Evolutionary conservation across 2,329 filamentous ascomycete species (phyloP).

Genomic region (Sordariomycetes sp.): DNA sequence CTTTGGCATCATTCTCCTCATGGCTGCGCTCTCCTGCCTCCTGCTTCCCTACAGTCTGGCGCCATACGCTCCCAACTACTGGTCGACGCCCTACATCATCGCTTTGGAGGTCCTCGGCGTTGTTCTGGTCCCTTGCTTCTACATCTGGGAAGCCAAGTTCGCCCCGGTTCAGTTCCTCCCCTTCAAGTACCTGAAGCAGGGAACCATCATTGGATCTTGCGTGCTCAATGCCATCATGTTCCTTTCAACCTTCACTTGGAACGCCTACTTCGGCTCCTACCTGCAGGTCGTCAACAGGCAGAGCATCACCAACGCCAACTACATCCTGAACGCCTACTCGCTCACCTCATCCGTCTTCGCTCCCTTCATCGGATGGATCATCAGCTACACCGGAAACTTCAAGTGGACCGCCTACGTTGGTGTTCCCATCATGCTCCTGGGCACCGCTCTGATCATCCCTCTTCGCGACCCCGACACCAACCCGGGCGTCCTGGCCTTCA

Average conservation of each 20-base stretch:
- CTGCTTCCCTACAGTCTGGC: conserved; percentile 36
- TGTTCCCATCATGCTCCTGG: conserved; percentile 26
- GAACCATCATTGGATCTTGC: conserved; percentile 36
- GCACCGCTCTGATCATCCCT: conserved; percentile 27
- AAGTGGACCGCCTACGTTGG: conserved; percentile 26
- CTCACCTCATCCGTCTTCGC: conserved; percentile 35
- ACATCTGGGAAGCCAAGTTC: conserved; percentile 43
- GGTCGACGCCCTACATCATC: conserved; percentile 29
- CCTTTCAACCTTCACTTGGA: conserved; percentile 29
- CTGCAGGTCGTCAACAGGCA: conserved; percentile 35
- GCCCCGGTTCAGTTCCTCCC: conserved; percentile 47
- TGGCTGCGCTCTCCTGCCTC: conserved; percentile 36
- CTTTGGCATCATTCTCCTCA: conserved; percentile 36
- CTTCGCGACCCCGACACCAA: conserved; percentile 23
- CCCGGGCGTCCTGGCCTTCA: conserved; percentile 37
- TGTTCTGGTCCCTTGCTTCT: conserved; percentile 34
- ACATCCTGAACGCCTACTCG: conserved; percentile 34
- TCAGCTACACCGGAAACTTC: conserved; percentile 31
- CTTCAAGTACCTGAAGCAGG: conserved; percentile 33
- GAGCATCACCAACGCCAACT: conserved; percentile 26
- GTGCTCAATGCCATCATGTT: conserved; percentile 24
- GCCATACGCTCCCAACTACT: conserved; percentile 18
- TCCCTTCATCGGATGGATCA: conserved; percentile 35
- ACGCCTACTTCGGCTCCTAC: conserved; percentile 42
- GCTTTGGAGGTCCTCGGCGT: conserved; percentile 36